Conservation (phyloP, 179 eudicot genomes). For the Spinacia oleracea region DNA sequence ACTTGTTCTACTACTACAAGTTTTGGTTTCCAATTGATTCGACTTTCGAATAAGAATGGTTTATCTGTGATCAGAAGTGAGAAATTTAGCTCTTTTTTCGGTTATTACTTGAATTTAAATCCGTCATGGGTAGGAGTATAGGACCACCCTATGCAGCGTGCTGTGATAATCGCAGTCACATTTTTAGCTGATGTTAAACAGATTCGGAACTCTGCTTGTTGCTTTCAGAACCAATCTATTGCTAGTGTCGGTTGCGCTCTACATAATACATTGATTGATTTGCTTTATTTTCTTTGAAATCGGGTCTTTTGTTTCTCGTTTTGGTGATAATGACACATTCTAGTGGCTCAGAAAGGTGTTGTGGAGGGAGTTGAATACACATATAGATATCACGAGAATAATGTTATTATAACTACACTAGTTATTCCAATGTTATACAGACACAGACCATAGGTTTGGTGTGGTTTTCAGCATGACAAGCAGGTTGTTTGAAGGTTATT, state of each 20-base stretch:
- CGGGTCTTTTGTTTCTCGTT: background rate
- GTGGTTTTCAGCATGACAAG: constrained; percentile 14
- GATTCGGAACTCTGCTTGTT: constrained; percentile 4
- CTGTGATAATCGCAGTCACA: constrained; percentile 23
- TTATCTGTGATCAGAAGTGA: background rate
- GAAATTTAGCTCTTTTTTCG: background rate
- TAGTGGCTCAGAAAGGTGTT: constrained; percentile 15
- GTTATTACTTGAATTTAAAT: constrained; percentile 9
- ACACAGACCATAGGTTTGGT: constrained; percentile 11
- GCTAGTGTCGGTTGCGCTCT: constrained; percentile 23
- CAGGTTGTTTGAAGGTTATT: constrained; percentile 19
- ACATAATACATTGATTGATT: background rate
- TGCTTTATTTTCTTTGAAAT: background rate
- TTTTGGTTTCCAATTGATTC: constrained; percentile 27
- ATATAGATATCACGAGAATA: background rate
- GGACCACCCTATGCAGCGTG: constrained; percentile 28
- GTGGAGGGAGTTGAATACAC: background rate
- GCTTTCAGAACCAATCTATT: constrained; percentile 14
- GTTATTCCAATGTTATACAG: constrained; percentile 4
- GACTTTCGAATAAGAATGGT: constrained; percentile 18
- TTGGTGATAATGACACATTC: constrained; percentile 14
- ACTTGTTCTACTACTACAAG: constrained; percentile 19
- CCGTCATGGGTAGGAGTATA: constrained; percentile 13
- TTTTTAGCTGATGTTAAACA: constrained; percentile 7
- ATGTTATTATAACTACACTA: constrained; percentile 14